Evolutionary conservation across 331 rosid species (phyloP).

Genomic region (Malus hybrid): DNA sequence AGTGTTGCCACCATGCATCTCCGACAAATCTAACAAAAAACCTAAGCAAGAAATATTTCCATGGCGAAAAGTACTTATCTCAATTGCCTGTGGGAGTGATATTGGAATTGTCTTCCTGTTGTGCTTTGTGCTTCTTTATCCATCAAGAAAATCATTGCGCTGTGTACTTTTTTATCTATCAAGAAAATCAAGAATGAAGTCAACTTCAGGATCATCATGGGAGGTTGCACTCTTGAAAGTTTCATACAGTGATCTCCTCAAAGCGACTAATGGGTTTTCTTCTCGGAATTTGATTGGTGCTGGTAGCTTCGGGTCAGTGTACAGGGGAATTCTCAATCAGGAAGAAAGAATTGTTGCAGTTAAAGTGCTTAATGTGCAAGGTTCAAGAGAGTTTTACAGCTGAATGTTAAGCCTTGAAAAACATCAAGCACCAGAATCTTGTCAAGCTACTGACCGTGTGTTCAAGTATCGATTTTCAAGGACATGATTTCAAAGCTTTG

Average conservation of each 20-base stretch:
- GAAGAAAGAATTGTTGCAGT: too few relatives aligned
- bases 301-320: not conserved
- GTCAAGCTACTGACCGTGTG: conserved; percentile 1
- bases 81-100: not conserved
- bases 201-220: not conserved
- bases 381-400: too few relatives aligned
- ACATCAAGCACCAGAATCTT: too few relatives aligned
- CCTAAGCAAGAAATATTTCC: not conserved
- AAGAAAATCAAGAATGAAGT: not conserved
- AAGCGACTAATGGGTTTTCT: conserved; percentile 2
- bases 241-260: not conserved
- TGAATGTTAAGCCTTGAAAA: too few relatives aligned
- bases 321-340: too few relatives aligned
- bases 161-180: not conserved
- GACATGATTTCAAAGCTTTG: not conserved
- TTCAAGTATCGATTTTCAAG: not conserved
- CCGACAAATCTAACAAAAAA: too few relatives aligned
- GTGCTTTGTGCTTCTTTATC: not conserved
- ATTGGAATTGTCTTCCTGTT: not conserved
- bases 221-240: not conserved
- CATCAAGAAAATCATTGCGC: not conserved
- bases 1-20: not conserved
- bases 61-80: not conserved
- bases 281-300: conserved; percentile 1
- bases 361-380: too few relatives aligned